Percentiles rank a stretch among this genome's conserved stretches.
These are phyloP conservation scores for Pyricularia sp. DNA, from an alignment of 2,329 filamentous ascomycete species.

Conservation along the genomic window DNA sequence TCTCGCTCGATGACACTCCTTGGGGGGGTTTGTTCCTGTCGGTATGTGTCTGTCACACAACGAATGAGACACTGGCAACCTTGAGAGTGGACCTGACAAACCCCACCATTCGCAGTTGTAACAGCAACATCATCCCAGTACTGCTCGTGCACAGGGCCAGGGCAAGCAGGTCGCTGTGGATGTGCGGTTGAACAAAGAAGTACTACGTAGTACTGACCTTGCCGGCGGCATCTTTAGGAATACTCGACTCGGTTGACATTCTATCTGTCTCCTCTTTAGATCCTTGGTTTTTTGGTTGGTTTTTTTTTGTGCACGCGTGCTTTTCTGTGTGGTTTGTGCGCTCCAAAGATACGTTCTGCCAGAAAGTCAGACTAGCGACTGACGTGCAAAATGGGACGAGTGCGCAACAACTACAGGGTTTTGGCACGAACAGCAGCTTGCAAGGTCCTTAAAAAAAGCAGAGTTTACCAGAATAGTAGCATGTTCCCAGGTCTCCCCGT, in stretches of 20 bases:
- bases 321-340: neutral
- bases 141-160: neutral
- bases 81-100: neutral
- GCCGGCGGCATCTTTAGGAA: neutral
- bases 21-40: neutral
- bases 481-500: neutral
- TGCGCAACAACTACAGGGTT: neutral
- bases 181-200: neutral
- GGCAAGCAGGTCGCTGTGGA: neutral
- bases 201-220: neutral
- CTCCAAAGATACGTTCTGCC: neutral
- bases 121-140: no score
- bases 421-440: neutral
- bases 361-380: neutral
- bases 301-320: neutral
- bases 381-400: neutral
- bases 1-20: neutral
- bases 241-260: neutral
- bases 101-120: no score
- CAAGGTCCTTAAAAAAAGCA: neutral
- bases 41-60: neutral
- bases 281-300: neutral
- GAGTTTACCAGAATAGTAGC: neutral
- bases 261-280: neutral
- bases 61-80: neutral